A percentile compares a stretch with the other conserved stretches of the same genome.
These are phyloP conservation scores for Penicilliopsis zonata DNA, from an alignment of 495 filamentous ascomycete genomes.

Conservation along the genomic window DNA sequence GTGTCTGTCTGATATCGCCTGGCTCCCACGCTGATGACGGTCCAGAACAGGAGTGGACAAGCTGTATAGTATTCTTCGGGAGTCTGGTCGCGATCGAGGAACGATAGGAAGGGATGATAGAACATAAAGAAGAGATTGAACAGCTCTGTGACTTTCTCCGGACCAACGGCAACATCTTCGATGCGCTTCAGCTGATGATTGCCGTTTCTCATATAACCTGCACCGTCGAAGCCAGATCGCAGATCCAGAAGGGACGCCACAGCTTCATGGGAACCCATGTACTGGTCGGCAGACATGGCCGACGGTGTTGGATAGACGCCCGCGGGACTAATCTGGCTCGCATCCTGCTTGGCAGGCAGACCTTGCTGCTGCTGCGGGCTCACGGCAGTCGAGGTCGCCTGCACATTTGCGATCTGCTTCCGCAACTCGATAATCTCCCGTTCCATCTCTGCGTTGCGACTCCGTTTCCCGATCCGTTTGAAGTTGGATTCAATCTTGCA, in stretches of 20 bases:
- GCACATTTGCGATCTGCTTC: slow-evolving; percentile 52
- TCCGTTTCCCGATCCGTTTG: slow-evolving; percentile 84
- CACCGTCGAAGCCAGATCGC: slow-evolving; percentile 41
- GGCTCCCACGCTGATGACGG: slow-evolving; percentile 70
- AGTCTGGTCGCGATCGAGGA: slow-evolving; percentile 57
- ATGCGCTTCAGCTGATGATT: slow-evolving; percentile 39
- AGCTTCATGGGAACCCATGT: slow-evolving; percentile 76
- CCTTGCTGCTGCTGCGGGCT: slow-evolving; percentile 34
- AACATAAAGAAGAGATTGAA: slow-evolving; percentile 70
- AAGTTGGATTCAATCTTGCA: slow-evolving; percentile 94
- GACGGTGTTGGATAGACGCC: slow-evolving; percentile 33
- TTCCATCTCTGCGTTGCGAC: slow-evolving; percentile 87
- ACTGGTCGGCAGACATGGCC: slow-evolving; percentile 37
- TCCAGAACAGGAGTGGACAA: slow-evolving; percentile 75
- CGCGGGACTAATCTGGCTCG: slow-evolving; percentile 33
- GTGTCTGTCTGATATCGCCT: slow-evolving; percentile 59
- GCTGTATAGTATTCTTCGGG: slow-evolving; percentile 66
- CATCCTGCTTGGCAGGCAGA: slow-evolving; percentile 39
- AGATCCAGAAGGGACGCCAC: slow-evolving; percentile 74
- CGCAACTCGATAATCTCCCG: slow-evolving; percentile 45
- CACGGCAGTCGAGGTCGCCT: slow-evolving; percentile 32
- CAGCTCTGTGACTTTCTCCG: slow-evolving; percentile 59
- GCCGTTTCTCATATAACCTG: slow-evolving; percentile 32
- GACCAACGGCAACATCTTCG: slow-evolving; percentile 60
- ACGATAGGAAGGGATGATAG: slow-evolving; percentile 79